Base-by-base conservation (phyloP, 106 monocot species). In the Dendrobium huoshanense region DNA sequence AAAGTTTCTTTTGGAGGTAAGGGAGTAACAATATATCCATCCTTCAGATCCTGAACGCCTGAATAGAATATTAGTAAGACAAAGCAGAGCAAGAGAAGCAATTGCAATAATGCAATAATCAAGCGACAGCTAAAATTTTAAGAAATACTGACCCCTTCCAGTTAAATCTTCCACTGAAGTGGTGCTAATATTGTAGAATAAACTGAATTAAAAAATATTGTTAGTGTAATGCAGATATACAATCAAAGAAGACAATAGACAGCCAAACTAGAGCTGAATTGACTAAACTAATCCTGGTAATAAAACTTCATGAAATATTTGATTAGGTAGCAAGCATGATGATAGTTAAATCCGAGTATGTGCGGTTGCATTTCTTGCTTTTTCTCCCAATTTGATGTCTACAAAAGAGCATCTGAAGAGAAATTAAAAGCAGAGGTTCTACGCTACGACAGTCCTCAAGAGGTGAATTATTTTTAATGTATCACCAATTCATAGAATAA, bases 151-250 rank as follows among this genome's bases (percentile, higher is more conserved):
- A 95, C 95, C 99, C 86, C 91, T 88, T 81, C 93, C 90, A 51
- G 99, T 99, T 61, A 93, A 85, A 90, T 99, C 99, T 87, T 99
- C 99, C 74, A 99, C 87, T 79, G 87, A 82, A 74, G 40, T 86
- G 64, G 85, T 95, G 87, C 88, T 91, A 80, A 99, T 95, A 79
- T 93, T 99, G 78, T 88, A 99, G 79, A 99, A 99, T 33, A 99
- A 84, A 81, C 95, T 99, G 88, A 55, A 27, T 56, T 61, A 74
- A 67, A 75, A 82, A 43, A 76, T 41, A 37, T 78, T 70, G 33
- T 19, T 44, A 76, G 76, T 47, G 5, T 18, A 24, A 15, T 33
- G 11, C 18, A 19, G 33, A 8, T 31, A 44, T 5, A 49, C 22
- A 76, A 49, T 76, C 41, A 74, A 74, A 74, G 40, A 74, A 74